Conservation (phyloP, 345 rosid genomes). For the Salix arbutifolia region DNA sequence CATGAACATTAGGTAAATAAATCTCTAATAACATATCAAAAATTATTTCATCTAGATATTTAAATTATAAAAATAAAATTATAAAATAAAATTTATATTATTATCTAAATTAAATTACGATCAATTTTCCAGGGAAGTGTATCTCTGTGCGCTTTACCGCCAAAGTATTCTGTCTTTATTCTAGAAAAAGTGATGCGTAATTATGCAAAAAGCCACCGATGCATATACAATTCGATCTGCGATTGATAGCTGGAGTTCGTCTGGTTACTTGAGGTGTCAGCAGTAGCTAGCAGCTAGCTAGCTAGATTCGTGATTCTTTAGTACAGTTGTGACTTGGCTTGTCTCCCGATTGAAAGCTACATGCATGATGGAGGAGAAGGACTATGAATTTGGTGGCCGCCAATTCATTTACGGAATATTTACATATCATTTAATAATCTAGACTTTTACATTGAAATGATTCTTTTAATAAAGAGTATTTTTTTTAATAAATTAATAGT, state of each 20-base stretch:
- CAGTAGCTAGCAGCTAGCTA: neutral
- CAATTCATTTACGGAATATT: neutral
- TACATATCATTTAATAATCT: too few species aligned
- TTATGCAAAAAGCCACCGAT: neutral
- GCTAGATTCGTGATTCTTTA: neutral
- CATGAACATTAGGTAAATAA: too few species aligned
- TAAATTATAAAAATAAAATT: too few species aligned
- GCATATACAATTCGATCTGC: neutral
- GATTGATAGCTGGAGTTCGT: neutral
- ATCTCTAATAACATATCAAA: too few species aligned
- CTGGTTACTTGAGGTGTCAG: neutral
- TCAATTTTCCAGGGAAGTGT: neutral
- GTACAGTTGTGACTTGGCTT: neutral
- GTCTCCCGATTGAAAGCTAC: neutral
- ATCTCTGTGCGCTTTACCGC: neutral
- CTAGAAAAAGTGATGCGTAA: neutral
- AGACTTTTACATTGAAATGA: fast-evolving
- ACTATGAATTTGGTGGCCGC: neutral
- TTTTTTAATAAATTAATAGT: too few species aligned
- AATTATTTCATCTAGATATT: too few species aligned
- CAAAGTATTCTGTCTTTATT: neutral
- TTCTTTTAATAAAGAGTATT: fast-evolving
- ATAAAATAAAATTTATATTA: too few species aligned
- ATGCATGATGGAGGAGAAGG: neutral
- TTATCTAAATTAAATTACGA: too few species aligned